Conservation (phyloP, 177 flowering plant genomes). For the Vitis hybrid region DNA sequence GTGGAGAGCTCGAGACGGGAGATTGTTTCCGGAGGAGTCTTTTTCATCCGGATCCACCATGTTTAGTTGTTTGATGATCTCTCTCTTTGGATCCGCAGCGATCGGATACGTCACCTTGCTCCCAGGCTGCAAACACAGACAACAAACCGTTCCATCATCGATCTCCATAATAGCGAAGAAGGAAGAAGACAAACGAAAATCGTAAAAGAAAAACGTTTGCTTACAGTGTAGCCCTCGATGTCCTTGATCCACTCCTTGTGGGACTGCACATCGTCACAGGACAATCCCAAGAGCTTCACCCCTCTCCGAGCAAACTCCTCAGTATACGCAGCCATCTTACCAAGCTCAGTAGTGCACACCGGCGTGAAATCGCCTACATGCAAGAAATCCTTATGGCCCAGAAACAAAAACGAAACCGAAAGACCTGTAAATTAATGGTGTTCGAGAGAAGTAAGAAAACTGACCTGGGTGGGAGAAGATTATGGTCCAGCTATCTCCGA, state of each 20-base stretch:
- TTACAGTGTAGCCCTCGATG: slow-evolving; percentile 70
- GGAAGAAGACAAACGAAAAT: neutral
- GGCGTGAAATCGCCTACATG: slow-evolving; percentile 77
- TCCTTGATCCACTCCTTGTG: slow-evolving; percentile 81
- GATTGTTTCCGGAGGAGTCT: slow-evolving; percentile 45
- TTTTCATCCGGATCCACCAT: slow-evolving; percentile 93
- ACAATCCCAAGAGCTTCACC: slow-evolving; percentile 79
- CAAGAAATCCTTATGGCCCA: neutral
- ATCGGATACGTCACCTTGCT: slow-evolving; percentile 59
- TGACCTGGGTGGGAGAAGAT: slow-evolving; percentile 86
- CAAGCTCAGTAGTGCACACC: slow-evolving; percentile 88
- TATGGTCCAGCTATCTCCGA: slow-evolving; percentile 57
- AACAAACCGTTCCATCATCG: neutral
- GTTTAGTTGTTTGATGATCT: slow-evolving; percentile 68
- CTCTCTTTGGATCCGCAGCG: slow-evolving; percentile 62
- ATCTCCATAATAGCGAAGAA: neutral
- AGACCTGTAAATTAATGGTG: neutral
- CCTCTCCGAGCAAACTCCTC: slow-evolving; percentile 58
- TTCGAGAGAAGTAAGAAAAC: neutral
- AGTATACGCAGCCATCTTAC: slow-evolving; percentile 57
- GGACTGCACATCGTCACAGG: slow-evolving; percentile 64
- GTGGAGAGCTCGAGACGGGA: slow-evolving; percentile 83
- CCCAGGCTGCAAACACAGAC: slow-evolving; percentile 29
- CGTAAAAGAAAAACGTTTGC: neutral
- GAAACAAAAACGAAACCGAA: neutral